Base-by-base conservation (phyloP, 345 rosid genomes). In the Acer yangbiense region DNA sequence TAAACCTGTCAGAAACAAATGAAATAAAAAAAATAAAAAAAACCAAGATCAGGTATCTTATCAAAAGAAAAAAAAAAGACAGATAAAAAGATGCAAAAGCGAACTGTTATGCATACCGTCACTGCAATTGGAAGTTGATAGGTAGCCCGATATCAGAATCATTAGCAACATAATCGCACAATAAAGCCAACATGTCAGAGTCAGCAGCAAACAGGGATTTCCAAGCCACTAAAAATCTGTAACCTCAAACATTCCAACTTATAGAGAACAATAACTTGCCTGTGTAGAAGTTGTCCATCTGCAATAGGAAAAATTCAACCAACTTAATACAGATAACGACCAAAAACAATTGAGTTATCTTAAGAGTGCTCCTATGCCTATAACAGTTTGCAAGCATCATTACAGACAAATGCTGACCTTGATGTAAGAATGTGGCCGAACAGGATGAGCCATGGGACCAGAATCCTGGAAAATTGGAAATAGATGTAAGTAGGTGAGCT, bases 361-460 rank as follows among this genome's bases (percentile, higher is more conserved):
- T 43, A 43, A 43, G 46, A 43, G 46, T 43, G 46, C 39, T 35
- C 39, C 6, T 35, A 35, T 43, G 46, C 23, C 25, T 17, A 64
- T 65, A 54, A 65, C 21, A 77, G 61, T 16, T 65, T 58, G 65
- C 39, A 72, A 16, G 32, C 4, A 18, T 43, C 7, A 63, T 43
- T 7, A 65, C 44, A 32, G 72, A 61, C 17, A 44, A 52, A 73
- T 27, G 72, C 65, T 78, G 68, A 96, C 99, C 99, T 94, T 94
- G 80, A 96, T 94, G 85, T 96, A 96, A 80, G 98, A 96, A 88
- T 96, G 98, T 11, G 99, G 98, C 66, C 97, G 88, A 71, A 96
- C 98, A 78, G 99, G 99, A 85, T 96, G 98, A 79, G 99, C 98
- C 98, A 96, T 96, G 27, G 99, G 99, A 87, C 99, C 98, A 77